A percentile compares a stretch with the other conserved stretches of the same genome.
Evolutionary conservation across 352 stramenopile genomes (phyloP).

Genomic region (Phytophthora hibernalis): DNA sequence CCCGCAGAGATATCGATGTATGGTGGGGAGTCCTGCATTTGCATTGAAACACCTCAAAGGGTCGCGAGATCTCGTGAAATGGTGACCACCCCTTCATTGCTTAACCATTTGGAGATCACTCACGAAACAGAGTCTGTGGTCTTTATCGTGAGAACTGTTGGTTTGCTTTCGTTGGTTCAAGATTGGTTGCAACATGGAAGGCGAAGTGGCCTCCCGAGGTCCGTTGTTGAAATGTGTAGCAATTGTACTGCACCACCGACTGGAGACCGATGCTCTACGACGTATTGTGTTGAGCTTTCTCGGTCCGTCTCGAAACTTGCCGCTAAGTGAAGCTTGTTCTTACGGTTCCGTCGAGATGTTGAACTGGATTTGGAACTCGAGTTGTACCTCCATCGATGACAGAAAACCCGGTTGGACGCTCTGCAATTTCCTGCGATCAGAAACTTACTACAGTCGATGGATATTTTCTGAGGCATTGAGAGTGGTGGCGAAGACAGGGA

Average conservation of each 20-base stretch:
- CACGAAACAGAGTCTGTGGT: no score
- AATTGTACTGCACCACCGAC: not conserved
- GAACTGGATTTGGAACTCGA: not conserved
- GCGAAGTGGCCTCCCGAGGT: not conserved
- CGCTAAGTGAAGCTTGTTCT: not conserved
- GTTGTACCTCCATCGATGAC: not conserved
- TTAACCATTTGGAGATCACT: no score
- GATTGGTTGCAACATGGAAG: not conserved
- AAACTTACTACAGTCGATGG: not conserved
- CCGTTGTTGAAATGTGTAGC: not conserved
- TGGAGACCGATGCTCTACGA: not conserved
- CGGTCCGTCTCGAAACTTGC: not conserved
- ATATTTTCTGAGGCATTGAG: not conserved
- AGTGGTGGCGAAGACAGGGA: not conserved
- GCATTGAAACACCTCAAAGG: not conserved
- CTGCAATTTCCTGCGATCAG: not conserved
- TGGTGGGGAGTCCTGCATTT: slow-evolving; percentile 23
- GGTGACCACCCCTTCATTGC: no score
- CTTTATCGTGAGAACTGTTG: no score
- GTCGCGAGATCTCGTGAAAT: slow-evolving; percentile 2
- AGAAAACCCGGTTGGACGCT: not conserved
- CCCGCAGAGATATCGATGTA: slow-evolving; percentile 27
- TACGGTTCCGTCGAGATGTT: not conserved
- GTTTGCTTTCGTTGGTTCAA: no score
- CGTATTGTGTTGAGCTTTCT: not conserved